Evolutionary conservation across 768 basidiomycete species (phyloP).

Genomic region (Mycena epipterygia): DNA sequence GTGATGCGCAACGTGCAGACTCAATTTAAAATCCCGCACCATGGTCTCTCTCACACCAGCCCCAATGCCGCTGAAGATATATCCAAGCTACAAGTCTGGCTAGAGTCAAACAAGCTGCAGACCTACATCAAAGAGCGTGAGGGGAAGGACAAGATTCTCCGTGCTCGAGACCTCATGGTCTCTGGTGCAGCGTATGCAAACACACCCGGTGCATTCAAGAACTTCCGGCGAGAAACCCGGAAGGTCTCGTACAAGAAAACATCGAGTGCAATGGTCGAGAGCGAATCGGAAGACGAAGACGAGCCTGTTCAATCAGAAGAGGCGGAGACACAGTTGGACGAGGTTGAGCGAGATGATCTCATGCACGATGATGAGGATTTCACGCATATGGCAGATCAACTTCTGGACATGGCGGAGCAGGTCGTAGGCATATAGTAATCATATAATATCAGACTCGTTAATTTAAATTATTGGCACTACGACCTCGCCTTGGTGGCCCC

Average conservation of each 20-base stretch:
- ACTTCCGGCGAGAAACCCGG: slow-evolving; percentile 25
- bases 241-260: slow-evolving; percentile 8
- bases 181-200: slow-evolving; percentile 32
- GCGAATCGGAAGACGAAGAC: neutral
- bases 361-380: slow-evolving; percentile 31
- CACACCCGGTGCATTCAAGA: slow-evolving; percentile 27
- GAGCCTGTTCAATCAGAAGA: neutral
- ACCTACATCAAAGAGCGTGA: slow-evolving; percentile 14
- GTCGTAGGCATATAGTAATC: slow-evolving; percentile 2
- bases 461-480: neutral
- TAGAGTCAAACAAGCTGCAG: slow-evolving; percentile 26
- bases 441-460: neutral
- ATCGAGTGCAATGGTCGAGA: neutral
- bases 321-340: no score
- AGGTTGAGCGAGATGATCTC: slow-evolving; percentile 20
- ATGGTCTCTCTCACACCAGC: neutral
- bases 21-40: neutral
- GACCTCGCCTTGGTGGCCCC: neutral
- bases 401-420: neutral
- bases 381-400: neutral
- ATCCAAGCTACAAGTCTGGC: slow-evolving; percentile 18
- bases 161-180: slow-evolving; percentile 27
- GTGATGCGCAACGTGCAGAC: neutral
- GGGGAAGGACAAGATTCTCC: slow-evolving; percentile 16
- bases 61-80: neutral